Evolutionary conservation across 345 rosid genomes (phyloP).

Genomic region (Pistacia atlantica): DNA sequence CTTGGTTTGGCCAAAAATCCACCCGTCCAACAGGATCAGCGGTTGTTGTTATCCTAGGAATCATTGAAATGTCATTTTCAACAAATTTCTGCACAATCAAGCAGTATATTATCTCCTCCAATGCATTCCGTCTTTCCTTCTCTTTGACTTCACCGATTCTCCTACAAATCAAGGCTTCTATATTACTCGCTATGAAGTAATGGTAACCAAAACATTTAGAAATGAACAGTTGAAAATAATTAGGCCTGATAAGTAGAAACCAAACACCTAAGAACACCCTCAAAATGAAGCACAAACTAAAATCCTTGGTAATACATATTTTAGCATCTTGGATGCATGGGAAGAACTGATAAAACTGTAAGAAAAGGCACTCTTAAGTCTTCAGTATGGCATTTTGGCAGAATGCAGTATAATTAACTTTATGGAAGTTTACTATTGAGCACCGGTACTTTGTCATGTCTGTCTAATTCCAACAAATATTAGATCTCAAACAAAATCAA

Average conservation of each 20-base stretch:
- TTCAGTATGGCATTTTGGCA: background rate
- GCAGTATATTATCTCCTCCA: slow-evolving; percentile 88
- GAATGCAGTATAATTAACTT: background rate
- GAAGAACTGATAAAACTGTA: background rate
- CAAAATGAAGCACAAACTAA: background rate
- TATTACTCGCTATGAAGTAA: slow-evolving; percentile 5
- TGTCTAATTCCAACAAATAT: background rate
- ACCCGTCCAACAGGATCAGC: slow-evolving; percentile 80
- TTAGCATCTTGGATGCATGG: background rate
- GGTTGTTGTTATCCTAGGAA: slow-evolving; percentile 63
- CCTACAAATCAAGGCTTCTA: slow-evolving; percentile 40
- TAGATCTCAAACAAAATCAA: background rate
- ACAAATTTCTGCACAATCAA: slow-evolving; percentile 74
- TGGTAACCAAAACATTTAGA: background rate
- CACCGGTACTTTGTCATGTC: background rate
- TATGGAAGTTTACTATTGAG: background rate
- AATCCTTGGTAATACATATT: background rate
- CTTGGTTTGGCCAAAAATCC: slow-evolving; percentile 96
- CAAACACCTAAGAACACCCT: background rate
- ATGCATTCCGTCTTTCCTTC: slow-evolving; percentile 60
- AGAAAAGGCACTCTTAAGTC: background rate
- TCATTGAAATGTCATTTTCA: slow-evolving; percentile 69
- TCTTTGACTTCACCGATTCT: slow-evolving; percentile 86
- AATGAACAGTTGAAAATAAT: background rate
- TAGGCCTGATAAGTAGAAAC: background rate